A percentile compares a stretch with the other conserved stretches of the same genome.
Conservation (phyloP, 1,139 yeast genomes). For the Protomyces inouyei region DNA sequence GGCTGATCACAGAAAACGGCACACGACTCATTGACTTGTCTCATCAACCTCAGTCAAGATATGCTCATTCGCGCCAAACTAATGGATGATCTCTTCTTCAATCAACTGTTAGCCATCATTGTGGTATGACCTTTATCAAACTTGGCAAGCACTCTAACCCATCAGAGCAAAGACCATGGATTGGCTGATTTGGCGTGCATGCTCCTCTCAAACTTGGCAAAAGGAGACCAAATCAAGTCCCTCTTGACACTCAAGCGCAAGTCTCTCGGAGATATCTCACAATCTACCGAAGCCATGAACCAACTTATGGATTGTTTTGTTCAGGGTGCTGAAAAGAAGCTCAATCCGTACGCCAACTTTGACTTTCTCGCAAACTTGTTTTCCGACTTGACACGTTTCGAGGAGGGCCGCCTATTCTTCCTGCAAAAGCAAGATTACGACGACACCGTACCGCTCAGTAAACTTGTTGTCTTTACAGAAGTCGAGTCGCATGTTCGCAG, state of each 20-base stretch:
- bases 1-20: conserved; percentile 33
- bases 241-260: conserved; percentile 41
- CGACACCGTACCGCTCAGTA: conserved; percentile 70
- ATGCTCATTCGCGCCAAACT: conserved; percentile 53
- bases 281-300: conserved; percentile 61
- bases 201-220: conserved; percentile 76
- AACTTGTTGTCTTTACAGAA: conserved; percentile 77
- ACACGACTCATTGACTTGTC: conserved; percentile 64
- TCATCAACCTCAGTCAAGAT: conserved; percentile 79
- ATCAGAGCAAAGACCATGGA: conserved; percentile 49
- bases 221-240: conserved; percentile 58
- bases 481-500: conserved; percentile 72
- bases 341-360: conserved; percentile 67
- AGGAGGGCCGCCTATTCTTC: conserved; percentile 70
- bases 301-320: conserved; percentile 88
- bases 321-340: conserved; percentile 67
- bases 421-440: conserved; percentile 68
- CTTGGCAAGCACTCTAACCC: conserved; percentile 1
- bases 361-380: conserved; percentile 85
- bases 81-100: conserved; percentile 61
- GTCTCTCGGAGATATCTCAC: conserved; percentile 46
- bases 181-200: conserved; percentile 83
- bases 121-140: conserved; percentile 14
- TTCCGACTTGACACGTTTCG: conserved; percentile 78
- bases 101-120: conserved; percentile 38